Evolutionary conservation across 768 basidiomycete species (phyloP).

Genomic region (Phanerodontia chrysosporium): DNA sequence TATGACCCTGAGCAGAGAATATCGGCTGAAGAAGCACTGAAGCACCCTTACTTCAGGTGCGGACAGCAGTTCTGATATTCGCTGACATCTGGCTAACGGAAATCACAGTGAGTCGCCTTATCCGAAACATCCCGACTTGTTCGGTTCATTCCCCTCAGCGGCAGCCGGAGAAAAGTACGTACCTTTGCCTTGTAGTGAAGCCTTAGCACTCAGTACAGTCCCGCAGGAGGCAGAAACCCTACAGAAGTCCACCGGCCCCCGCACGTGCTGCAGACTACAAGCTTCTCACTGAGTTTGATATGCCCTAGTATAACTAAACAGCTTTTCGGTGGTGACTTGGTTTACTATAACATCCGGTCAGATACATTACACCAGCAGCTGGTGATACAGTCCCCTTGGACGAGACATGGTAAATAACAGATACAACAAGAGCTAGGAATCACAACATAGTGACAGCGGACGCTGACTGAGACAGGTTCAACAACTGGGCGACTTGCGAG

Average conservation of each 20-base stretch:
- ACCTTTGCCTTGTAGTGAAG: neutral
- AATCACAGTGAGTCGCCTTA: constrained; percentile 77
- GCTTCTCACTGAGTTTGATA: constrained; percentile 60
- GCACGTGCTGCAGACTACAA: constrained; percentile 66
- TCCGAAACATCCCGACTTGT: constrained; percentile 94
- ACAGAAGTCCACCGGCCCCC: constrained; percentile 79
- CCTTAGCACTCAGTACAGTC: neutral
- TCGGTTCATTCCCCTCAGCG: constrained; percentile 91
- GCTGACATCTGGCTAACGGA: neutral
- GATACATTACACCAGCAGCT: neutral
- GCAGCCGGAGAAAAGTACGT: constrained; percentile 94
- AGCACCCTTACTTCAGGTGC: constrained; percentile 90
- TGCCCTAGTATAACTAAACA: neutral
- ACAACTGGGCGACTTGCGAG: neutral
- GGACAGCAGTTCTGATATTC: constrained; percentile 18
- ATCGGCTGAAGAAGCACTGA: constrained; percentile 83
- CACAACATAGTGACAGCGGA: neutral
- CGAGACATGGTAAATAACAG: neutral
- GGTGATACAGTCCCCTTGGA: neutral
- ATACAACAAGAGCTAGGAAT: neutral
- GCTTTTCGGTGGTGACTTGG: neutral
- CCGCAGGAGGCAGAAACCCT: constrained; percentile 69
- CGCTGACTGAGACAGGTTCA: neutral
- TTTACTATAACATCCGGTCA: neutral
- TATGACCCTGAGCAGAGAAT: constrained; percentile 90